Evolutionary conservation across 441 rosid genomes (phyloP).

Genomic region (Mallotus japonicus): DNA sequence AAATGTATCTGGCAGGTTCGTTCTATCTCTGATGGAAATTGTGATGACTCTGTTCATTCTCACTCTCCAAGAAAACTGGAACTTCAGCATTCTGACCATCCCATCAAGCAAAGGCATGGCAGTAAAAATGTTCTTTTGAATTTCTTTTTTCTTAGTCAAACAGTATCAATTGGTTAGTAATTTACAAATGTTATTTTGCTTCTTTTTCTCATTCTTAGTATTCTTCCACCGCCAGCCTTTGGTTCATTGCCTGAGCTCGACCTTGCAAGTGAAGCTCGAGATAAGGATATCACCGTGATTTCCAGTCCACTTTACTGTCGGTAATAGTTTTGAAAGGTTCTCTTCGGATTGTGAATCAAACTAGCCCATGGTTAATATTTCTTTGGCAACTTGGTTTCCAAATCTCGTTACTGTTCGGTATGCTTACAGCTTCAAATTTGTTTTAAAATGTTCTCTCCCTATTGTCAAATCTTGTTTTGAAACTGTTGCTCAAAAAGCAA

Average conservation of each 20-base stretch:
- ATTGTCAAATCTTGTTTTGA: too few species aligned
- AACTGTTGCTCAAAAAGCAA: not conserved
- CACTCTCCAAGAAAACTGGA: constrained; percentile 30
- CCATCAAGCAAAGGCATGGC: constrained; percentile 45
- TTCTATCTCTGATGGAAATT: constrained; percentile 31
- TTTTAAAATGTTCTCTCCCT: too few species aligned
- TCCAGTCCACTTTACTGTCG: constrained; percentile 28
- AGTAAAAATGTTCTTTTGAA: constrained; percentile 21
- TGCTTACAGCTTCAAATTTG: not conserved
- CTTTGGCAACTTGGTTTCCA: not conserved
- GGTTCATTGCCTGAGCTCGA: constrained; percentile 43
- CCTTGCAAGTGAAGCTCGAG: constrained; percentile 30
- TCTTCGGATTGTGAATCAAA: constrained; percentile 7
- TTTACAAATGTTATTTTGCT: constrained; percentile 2
- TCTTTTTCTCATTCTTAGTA: constrained; percentile 31
- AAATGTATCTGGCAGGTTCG: constrained; percentile 35
- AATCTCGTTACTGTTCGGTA: not conserved
- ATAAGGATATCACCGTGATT: constrained; percentile 24
- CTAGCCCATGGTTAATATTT: not conserved
- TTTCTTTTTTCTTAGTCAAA: constrained; percentile 1
- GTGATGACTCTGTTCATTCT: constrained; percentile 27
- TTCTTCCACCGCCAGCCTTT: constrained; percentile 58
- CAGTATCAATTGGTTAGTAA: constrained; percentile 2
- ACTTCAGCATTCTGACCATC: constrained; percentile 26
- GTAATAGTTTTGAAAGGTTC: constrained; percentile 33